Percentiles rank a stretch among this genome's conserved stretches.
These are phyloP conservation scores for Fistulinella cinereoalba DNA, from an alignment of 1,284 basidiomycete genomes.

Conservation along the genomic window DNA sequence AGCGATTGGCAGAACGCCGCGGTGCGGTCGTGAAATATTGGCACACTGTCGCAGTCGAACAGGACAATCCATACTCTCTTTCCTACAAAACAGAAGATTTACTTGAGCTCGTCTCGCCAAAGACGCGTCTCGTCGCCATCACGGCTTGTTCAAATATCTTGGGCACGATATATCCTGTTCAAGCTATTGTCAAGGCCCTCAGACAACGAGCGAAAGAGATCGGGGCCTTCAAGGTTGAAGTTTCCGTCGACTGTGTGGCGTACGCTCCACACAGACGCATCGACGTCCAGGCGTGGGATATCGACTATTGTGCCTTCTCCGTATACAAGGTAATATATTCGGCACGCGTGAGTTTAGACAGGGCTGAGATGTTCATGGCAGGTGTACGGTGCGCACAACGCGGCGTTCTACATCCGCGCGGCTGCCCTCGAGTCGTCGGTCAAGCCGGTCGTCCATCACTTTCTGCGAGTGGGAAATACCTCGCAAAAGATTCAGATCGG, in stretches of 20 bases:
- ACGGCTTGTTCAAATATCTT: conserved; percentile 77
- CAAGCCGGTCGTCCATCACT: conserved; percentile 65
- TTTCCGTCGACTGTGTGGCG: conserved; percentile 74
- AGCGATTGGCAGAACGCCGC: conserved; percentile 61
- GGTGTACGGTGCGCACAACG: conserved; percentile 75
- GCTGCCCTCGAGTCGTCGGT: conserved; percentile 48
- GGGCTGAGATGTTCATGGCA: too few relatives aligned
- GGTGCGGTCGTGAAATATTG: conserved; percentile 59
- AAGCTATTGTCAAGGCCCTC: conserved; percentile 51
- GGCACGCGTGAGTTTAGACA: too few relatives aligned
- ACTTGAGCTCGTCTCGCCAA: conserved; percentile 56
- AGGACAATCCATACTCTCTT: conserved; percentile 67
- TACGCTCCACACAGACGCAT: conserved; percentile 73
- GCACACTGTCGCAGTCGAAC: conserved; percentile 47
- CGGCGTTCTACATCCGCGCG: conserved; percentile 59
- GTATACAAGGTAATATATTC: conserved; percentile 67
- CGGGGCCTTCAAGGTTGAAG: conserved; percentile 61
- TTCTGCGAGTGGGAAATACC: conserved; percentile 49
- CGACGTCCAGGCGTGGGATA: conserved; percentile 71
- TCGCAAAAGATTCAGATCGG: conserved; percentile 69
- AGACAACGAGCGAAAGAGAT: conserved; percentile 48
- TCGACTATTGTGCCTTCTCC: conserved; percentile 71
- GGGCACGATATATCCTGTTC: conserved; percentile 63
- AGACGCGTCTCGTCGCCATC: conserved; percentile 72
- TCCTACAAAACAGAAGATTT: conserved; percentile 56